A percentile compares a stretch with the other conserved stretches of the same genome.
These are phyloP conservation scores for Dactylella cylindrospora DNA, from an alignment of 2,329 filamentous ascomycete species.

Conservation along the genomic window DNA sequence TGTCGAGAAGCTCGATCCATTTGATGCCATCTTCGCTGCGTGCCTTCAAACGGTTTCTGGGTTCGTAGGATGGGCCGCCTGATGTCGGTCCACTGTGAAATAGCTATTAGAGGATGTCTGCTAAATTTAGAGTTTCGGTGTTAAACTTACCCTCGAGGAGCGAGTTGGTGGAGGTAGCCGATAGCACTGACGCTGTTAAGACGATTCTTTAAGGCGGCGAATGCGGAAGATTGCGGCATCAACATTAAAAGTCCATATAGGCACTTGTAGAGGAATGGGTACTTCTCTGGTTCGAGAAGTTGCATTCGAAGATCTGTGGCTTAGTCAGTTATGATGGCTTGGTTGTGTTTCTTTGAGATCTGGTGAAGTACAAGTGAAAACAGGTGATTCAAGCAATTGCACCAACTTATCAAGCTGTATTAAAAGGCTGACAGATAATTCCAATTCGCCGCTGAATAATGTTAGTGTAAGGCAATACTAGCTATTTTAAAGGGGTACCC, in stretches of 20 bases:
- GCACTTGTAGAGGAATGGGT: slow-evolving; percentile 95
- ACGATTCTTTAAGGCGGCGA: slow-evolving; percentile 92
- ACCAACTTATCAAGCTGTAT: slow-evolving; percentile 99
- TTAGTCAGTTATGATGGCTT: slow-evolving; percentile 6
- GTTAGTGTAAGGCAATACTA: slow-evolving; percentile 46
- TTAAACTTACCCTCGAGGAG: slow-evolving; percentile 70
- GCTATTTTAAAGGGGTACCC: slow-evolving; percentile 50
- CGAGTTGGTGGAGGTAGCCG: slow-evolving; percentile 79
- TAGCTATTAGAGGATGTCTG: background rate
- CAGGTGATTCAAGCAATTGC: slow-evolving; percentile 91
- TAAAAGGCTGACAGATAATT: slow-evolving; percentile 98
- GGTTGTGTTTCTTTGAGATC: background rate
- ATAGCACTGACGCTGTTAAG: slow-evolving; percentile 97
- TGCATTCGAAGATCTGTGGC: slow-evolving; percentile 84
- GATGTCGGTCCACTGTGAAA: slow-evolving; percentile 7
- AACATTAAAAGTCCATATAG: slow-evolving; percentile 97
- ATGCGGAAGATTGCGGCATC: slow-evolving; percentile 94
- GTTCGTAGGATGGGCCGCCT: slow-evolving; percentile 59
- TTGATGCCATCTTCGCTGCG: slow-evolving; percentile 82
- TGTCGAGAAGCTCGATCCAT: slow-evolving; percentile 90
- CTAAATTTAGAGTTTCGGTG: background rate
- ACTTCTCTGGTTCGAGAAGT: slow-evolving; percentile 89
- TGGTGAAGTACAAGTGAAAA: slow-evolving; percentile 80
- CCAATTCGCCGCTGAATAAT: slow-evolving; percentile 75
- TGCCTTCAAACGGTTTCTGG: slow-evolving; percentile 74